A percentile compares a stretch with the other conserved stretches of the same genome.
Conservation (phyloP, 768 basidiomycete genomes). For the Gyrodon lividus region DNA sequence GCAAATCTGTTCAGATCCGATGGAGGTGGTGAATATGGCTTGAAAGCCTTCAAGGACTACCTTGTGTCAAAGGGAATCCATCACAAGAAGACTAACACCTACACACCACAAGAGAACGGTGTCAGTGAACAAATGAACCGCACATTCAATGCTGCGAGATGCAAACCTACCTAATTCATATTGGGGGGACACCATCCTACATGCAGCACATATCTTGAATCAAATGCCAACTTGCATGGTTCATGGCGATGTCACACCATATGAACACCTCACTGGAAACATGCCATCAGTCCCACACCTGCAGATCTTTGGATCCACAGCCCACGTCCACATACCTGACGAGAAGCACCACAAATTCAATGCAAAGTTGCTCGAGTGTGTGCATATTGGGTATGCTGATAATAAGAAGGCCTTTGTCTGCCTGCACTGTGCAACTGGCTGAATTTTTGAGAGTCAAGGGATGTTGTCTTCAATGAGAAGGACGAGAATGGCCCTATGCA, state of each 20-base stretch:
- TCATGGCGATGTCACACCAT: slow-evolving; percentile 19
- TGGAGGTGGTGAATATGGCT: too few relatives aligned
- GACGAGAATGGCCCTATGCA: too few relatives aligned
- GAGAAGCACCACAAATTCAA: too few relatives aligned
- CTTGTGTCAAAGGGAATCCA: slow-evolving; percentile 14
- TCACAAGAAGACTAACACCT: slow-evolving; percentile 17
- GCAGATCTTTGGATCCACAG: slow-evolving; percentile 23
- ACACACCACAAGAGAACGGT: slow-evolving; percentile 43
- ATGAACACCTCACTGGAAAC: slow-evolving; percentile 17
- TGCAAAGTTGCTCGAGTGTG: too few relatives aligned
- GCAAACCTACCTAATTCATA: too few relatives aligned
- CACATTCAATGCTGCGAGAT: slow-evolving; percentile 29
- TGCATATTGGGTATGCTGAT: too few relatives aligned
- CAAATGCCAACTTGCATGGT: not conserved
- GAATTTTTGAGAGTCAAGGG: too few relatives aligned
- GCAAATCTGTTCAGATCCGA: slow-evolving; percentile 22
- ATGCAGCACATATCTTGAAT: not conserved
- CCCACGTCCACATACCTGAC: slow-evolving; percentile 26
- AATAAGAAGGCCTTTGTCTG: too few relatives aligned
- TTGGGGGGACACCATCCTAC: slow-evolving; percentile 5
- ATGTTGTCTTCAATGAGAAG: too few relatives aligned
- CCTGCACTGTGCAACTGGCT: too few relatives aligned
- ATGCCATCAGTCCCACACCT: slow-evolving; percentile 24
- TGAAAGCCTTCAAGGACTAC: too few relatives aligned
- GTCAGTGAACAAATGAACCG: too few relatives aligned